Evolutionary conservation across 768 basidiomycete genomes (phyloP), one percentile per base, ranked within the genome.

Genomic region (Podaxis carcinomalis): DNA sequence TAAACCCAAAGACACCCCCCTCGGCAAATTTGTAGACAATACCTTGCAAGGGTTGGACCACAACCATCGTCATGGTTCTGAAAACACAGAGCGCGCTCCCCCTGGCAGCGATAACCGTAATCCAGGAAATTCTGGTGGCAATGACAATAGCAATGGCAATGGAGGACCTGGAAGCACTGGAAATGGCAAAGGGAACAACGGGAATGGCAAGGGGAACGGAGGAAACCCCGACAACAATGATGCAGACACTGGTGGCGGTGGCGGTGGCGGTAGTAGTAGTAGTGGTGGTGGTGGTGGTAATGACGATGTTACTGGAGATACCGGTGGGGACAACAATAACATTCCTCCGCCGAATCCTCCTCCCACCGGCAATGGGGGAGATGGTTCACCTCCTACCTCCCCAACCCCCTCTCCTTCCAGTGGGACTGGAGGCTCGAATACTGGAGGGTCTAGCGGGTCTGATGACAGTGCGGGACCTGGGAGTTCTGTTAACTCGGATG

Each of bases 221-320:
- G 32, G 32, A 32, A 32, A 32, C 32, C 7, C 7, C 32, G 1
- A 32, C 23, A 37, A 35, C 23, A 32, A 19, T 9, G 32, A 9
- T 21, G 32, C 6, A 23, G 11, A 35, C 47, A 32, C 28, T 9
- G 50, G 28, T 21, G 53, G 46, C 2, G 23, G 46, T 14, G 28
- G 25, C 27, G 25, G 21, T 6, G 53, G 46, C 5, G 23, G 46
- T 21, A 62, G 50, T 3, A 25, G 47, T 51, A 28, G 35, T 28
- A 21, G 32, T 19, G 53, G 55, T 21, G 25, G 44, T 58, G 53
- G 39, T 37, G 53, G 59, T 14, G 37, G 39, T 60, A 62, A 51
- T 56, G 62, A 56, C 65, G 61, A 59, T 55, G 58, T 42, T 55
- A 9, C 32, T 32, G 32, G 36, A 35, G 5, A 50, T 35, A 42